phyloP scores from a whole-genome alignment of 192 early-diverging fungal species.

The Entomortierella parvispora region DNA sequence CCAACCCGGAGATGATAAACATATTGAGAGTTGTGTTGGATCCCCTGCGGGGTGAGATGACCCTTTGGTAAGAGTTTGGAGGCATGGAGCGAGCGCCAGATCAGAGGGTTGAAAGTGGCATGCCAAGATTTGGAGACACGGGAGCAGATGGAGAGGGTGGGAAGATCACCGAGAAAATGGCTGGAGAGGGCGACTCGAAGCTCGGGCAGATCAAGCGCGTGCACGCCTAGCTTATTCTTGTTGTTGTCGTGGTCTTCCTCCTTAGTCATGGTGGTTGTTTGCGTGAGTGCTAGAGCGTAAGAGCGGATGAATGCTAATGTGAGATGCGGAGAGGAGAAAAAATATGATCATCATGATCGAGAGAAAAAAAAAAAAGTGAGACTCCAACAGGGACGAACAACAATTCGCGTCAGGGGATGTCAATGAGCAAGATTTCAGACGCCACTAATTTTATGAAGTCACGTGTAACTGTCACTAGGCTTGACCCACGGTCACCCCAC shows the following conservation, averaged over 20 bases:
- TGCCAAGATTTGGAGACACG: slow-evolving; percentile 5
- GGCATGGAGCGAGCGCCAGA: not conserved
- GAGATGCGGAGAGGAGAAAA: not conserved
- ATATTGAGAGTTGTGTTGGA: not conserved
- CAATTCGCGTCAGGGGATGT: too few relatives aligned
- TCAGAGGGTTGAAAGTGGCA: slow-evolving; percentile 2
- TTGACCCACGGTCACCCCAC: too few relatives aligned
- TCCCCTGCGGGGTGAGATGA: not conserved
- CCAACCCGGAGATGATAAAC: not conserved
- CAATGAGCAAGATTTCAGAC: too few relatives aligned
- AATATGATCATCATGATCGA: too few relatives aligned
- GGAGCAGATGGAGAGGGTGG: not conserved
- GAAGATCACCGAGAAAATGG: not conserved
- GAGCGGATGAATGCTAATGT: not conserved
- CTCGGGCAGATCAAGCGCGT: slow-evolving; percentile 1
- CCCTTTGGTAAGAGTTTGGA: not conserved
- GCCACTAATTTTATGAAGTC: too few relatives aligned
- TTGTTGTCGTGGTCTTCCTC: not conserved
- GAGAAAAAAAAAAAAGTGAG: too few relatives aligned
- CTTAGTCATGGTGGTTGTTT: not conserved
- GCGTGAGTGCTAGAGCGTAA: not conserved
- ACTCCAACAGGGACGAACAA: too few relatives aligned
- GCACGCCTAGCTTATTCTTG: not conserved
- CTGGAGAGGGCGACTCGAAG: not conserved
- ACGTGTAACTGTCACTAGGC: too few relatives aligned